Conservation (phyloP, 176 grass and related monocot genomes). For the Zoysia japonica region DNA sequence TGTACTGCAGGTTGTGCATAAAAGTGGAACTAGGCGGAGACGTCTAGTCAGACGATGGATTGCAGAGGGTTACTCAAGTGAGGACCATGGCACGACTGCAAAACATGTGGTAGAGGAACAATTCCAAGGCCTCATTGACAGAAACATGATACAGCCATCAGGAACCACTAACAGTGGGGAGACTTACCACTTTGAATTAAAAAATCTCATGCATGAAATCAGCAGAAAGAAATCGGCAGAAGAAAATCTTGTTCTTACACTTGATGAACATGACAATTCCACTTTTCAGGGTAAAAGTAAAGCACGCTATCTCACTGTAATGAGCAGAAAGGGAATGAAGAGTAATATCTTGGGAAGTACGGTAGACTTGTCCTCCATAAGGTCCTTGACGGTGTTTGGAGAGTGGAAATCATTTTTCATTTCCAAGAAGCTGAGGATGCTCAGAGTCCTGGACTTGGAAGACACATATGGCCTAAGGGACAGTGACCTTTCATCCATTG, state of each 20-base stretch:
- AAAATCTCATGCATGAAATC: constrained; percentile 35
- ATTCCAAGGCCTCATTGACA: constrained; percentile 24
- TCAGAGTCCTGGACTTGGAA: constrained; percentile 48
- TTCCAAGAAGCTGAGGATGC: constrained; percentile 24
- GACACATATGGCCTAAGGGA: background rate
- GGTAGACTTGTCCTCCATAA: background rate
- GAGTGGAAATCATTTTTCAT: background rate
- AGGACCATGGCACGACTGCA: background rate
- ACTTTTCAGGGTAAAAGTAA: background rate
- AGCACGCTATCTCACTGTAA: background rate
- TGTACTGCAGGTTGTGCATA: background rate
- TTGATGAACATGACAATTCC: background rate
- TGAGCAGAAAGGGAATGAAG: background rate
- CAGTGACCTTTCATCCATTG: background rate
- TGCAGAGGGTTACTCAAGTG: constrained; percentile 17
- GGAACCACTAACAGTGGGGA: no score
- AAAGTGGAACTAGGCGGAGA: background rate
- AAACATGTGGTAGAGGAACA: constrained; percentile 4
- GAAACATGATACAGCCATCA: constrained; percentile 32
- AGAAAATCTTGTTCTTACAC: constrained; percentile 27
- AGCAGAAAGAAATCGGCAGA: constrained; percentile 25
- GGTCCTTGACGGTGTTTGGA: constrained; percentile 30
- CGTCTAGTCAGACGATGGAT: constrained; percentile 30
- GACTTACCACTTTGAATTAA: background rate
- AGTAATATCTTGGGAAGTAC: background rate